Conservation (phyloP, 345 rosid species). For the Salix udensis region DNA sequence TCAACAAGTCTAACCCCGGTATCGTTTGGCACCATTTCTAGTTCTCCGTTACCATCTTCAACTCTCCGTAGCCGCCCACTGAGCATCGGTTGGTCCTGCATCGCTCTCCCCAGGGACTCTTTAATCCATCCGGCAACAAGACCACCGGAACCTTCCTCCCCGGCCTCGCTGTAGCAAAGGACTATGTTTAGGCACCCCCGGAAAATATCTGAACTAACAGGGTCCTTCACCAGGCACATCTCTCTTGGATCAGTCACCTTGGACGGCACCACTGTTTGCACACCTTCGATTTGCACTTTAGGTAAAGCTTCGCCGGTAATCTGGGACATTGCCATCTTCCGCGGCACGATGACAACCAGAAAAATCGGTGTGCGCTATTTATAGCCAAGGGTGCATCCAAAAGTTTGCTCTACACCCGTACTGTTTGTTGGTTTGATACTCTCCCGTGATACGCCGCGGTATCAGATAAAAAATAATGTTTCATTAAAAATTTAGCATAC, state of each 20-base stretch:
- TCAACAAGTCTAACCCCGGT: constrained; percentile 65
- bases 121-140: constrained; percentile 63
- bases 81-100: constrained; percentile 54
- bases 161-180: constrained; percentile 37
- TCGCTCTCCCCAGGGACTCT: constrained; percentile 60
- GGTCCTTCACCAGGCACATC: constrained; percentile 29
- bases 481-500: too few species aligned
- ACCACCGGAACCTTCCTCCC: constrained; percentile 56
- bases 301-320: not conserved
- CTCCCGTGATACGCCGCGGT: too few species aligned
- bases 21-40: constrained; percentile 73
- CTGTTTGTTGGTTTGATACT: not conserved
- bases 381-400: not conserved
- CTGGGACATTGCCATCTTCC: constrained; percentile 19
- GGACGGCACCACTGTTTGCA: constrained; percentile 50
- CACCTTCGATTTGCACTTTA: constrained; percentile 39
- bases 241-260: constrained; percentile 48
- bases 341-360: not conserved
- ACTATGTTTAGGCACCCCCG: constrained; percentile 45
- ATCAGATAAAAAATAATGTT: too few species aligned
- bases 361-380: not conserved
- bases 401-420: not conserved
- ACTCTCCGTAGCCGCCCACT: constrained; percentile 53
- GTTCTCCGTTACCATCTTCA: constrained; percentile 34
- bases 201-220: constrained; percentile 38